phyloP scores from a whole-genome alignment of 2,329 filamentous ascomycete species.

The Diplodia corticola region DNA sequence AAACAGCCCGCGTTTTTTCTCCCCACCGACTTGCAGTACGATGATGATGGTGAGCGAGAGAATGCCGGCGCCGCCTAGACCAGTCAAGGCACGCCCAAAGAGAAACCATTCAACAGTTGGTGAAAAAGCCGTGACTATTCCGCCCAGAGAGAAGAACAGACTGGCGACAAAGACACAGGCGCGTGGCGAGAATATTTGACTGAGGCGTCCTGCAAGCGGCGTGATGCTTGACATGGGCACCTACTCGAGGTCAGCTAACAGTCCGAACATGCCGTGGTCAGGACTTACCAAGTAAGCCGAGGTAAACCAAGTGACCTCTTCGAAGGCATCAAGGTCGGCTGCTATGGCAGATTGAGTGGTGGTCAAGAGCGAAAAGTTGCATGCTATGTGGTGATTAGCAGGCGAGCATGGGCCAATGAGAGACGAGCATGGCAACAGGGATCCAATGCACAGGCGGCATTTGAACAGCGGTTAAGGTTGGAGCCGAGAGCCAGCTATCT shows the following conservation, averaged over 20 bases:
- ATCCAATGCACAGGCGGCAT: constrained; percentile 29
- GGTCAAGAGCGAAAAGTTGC: constrained; percentile 78
- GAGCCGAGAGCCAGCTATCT: not conserved
- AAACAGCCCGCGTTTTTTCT: constrained; percentile 68
- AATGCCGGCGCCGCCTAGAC: constrained; percentile 69
- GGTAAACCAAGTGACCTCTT: constrained; percentile 76
- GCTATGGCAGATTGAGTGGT: constrained; percentile 79
- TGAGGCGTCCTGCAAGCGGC: constrained; percentile 70
- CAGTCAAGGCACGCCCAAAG: constrained; percentile 66
- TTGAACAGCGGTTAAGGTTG: not conserved
- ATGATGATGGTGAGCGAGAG: constrained; percentile 74
- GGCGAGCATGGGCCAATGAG: not conserved
- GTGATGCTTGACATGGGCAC: constrained; percentile 55
- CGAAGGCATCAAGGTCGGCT: constrained; percentile 71
- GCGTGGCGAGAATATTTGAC: constrained; percentile 71
- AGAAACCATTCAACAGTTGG: constrained; percentile 63
- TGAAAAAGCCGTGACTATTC: constrained; percentile 64
- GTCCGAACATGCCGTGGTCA: not conserved
- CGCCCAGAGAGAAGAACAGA: constrained; percentile 60
- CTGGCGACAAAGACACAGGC: constrained; percentile 64
- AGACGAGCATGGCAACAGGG: not conserved
- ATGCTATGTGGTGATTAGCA: constrained; percentile 41
- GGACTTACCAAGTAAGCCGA: constrained; percentile 64
- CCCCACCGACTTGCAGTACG: constrained; percentile 70
- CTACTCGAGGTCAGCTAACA: not conserved